Base-by-base conservation (phyloP, 78 protist genomes). In the Emiliania huxleyi region DNA sequence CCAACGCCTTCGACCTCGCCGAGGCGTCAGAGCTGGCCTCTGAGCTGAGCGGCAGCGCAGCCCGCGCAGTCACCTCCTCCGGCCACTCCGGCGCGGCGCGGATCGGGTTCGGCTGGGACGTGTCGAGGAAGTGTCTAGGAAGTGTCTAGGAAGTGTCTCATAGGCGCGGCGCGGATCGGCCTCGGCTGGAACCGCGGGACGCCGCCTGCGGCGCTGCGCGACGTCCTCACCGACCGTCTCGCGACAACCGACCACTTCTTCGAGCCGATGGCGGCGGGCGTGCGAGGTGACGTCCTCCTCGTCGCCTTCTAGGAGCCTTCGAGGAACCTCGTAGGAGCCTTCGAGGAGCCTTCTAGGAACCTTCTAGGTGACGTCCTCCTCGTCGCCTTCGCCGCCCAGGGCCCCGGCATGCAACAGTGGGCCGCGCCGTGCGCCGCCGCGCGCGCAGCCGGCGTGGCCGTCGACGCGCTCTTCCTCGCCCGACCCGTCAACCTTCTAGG, bases 321-420 rank as follows among this genome's bases (percentile, higher is more conserved):
- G n/a, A n/a, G n/a, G n/a, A n/a, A n/a, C n/a, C n/a, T n/a, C n/a
- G n/a, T n/a, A n/a, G n/a, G n/a, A n/a, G n/a, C n/a, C n/a, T n/a
- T n/a, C n/a, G n/a, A n/a, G n/a, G n/a, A n/a, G n/a, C n/a, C n/a
- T n/a, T n/a, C n/a, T n/a, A n/a, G n/a, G n/a, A n/a, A n/a, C n/a
- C n/a, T 18, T 48, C 55, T n/a, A n/a, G 81, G 29, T 1, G 29
- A 4, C 81, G 42, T 71, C 29, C 81, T 71, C 2, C 22, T 71
- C 19, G 81, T 71, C 81, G 81, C 81, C 42, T 35, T 71, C 81
- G 81, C 81, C 19, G 35, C 81, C 29, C 81, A 71, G 81, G 81
- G 81, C 42, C 81, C 81, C 19, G 81, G 81, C 42, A 35, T 71
- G 81, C 81, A 71, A 35, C 81, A 71, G 42, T 71, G 81, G 81